Base-by-base conservation (phyloP, 2,329 filamentous ascomycete genomes). In the Knufia petricola region DNA sequence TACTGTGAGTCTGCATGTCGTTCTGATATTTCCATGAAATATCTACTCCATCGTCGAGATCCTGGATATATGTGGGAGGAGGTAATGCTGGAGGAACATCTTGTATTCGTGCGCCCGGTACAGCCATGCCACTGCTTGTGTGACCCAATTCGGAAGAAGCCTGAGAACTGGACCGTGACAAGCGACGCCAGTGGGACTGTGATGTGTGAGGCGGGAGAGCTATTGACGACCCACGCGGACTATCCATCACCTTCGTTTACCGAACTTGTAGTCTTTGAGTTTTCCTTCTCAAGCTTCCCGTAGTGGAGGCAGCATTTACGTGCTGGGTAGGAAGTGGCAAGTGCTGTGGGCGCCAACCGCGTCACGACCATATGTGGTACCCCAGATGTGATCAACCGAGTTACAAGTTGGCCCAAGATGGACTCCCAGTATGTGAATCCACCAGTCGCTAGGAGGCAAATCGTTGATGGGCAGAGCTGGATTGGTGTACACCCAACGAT, bases 1-100 rank as follows among this genome's bases (percentile, higher is more conserved):
- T 64, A 63, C 31, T 21, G 40, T 69, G 69, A 61, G 75, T 72
- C 55, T 70, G 67, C 43, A 65, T 64, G 50, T 67, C 69, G 64
- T 83, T 81, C 53, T 74, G 77, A 72, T 76, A 79, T 62, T 75
- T 69, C 78, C 78, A 83, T 52, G 75, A 79, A 48, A 75, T 70
- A 63, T 84, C 81, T 58, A 75, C 71, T 30, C 77, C 78, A 53
- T 70, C 63, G 57, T 71, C 67, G 55, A 79, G 66, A 52, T 78
- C 75, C 55, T 71, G 69, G 51, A 83, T 74, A 60, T 73, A 67
- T 63, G 71, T 72, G 46, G 80, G 77, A 50, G 81, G 81, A 58
- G 81, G 81, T 58, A 84, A 70, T 43, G 80, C 79, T 54, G 81
- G 81, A 50, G 81, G 81, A 44, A 71, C 69, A 37, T 65, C 60